Conservation (phyloP, 1,139 yeast genomes). For the Nadsonia starkeyi-henricii region DNA sequence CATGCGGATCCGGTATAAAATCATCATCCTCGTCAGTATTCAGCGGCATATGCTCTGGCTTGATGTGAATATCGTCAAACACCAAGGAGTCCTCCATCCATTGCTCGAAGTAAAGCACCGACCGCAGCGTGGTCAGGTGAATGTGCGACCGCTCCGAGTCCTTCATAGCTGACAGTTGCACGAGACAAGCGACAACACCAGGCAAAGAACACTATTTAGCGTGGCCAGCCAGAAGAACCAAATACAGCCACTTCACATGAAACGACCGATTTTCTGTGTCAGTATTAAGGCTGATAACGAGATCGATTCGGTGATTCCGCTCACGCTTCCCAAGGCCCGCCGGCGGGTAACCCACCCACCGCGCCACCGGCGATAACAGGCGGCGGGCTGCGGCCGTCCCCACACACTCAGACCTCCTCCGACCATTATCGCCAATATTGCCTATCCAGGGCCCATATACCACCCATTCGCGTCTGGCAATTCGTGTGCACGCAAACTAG, state of each 20-base stretch:
- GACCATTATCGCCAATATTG: no score
- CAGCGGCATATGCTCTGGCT: conserved; percentile 21
- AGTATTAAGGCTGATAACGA: no score
- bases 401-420: no score
- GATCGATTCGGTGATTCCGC: background rate
- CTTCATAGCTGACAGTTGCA: conserved; percentile 10
- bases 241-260: background rate
- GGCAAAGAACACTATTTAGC: background rate
- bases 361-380: no score
- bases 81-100: conserved; percentile 24
- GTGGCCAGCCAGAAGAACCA: conserved; percentile 1
- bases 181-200: background rate
- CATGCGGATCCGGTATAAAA: conserved; percentile 19
- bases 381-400: no score
- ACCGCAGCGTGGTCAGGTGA: conserved; percentile 21
- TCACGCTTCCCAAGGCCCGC: background rate
- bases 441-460: no score
- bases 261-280: background rate
- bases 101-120: conserved; percentile 20
- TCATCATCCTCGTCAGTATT: conserved; percentile 25
- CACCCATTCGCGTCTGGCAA: no score
- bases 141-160: conserved; percentile 26
- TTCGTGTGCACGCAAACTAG: no score
- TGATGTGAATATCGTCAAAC: conserved; percentile 21
- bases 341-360: background rate